phyloP scores from a whole-genome alignment of 371 early-diverging fungal species.

The Mucor ambiguus region DNA sequence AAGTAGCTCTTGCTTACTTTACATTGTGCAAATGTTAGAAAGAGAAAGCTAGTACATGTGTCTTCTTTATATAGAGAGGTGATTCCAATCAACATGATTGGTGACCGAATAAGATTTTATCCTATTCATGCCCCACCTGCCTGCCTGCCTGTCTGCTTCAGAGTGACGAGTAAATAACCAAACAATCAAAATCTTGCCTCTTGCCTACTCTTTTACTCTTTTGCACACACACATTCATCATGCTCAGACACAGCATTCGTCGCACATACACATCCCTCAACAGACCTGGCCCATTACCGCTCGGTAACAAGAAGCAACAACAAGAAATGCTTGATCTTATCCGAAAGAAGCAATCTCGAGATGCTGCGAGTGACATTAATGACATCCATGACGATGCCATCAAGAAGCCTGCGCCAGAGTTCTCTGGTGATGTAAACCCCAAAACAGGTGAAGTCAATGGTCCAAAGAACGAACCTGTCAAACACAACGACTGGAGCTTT shows the following conservation, averaged over 20 bases:
- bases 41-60: too few species aligned
- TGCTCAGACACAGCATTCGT: slow-evolving; percentile 20
- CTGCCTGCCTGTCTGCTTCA: too few species aligned
- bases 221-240: background rate
- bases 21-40: too few species aligned
- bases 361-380: slow-evolving; percentile 33
- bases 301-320: slow-evolving; percentile 72
- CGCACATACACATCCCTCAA: slow-evolving; percentile 45
- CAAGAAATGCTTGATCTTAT: slow-evolving; percentile 77
- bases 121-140: too few species aligned
- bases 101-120: too few species aligned
- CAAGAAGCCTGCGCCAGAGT: slow-evolving; percentile 55
- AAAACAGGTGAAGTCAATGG: slow-evolving; percentile 82
- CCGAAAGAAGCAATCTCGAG: slow-evolving; percentile 46
- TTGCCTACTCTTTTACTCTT: background rate
- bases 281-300: slow-evolving; percentile 72
- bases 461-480: slow-evolving; percentile 72
- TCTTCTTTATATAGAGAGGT: too few species aligned
- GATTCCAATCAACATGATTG: too few species aligned
- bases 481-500: slow-evolving; percentile 90
- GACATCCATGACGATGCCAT: slow-evolving; percentile 65
- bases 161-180: background rate
- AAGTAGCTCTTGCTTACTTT: too few species aligned
- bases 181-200: background rate
- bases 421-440: slow-evolving; percentile 79